These are phyloP conservation scores for Hygrocybe coccinea DNA, from an alignment of 768 basidiomycete genomes.

Conservation along the genomic window DNA sequence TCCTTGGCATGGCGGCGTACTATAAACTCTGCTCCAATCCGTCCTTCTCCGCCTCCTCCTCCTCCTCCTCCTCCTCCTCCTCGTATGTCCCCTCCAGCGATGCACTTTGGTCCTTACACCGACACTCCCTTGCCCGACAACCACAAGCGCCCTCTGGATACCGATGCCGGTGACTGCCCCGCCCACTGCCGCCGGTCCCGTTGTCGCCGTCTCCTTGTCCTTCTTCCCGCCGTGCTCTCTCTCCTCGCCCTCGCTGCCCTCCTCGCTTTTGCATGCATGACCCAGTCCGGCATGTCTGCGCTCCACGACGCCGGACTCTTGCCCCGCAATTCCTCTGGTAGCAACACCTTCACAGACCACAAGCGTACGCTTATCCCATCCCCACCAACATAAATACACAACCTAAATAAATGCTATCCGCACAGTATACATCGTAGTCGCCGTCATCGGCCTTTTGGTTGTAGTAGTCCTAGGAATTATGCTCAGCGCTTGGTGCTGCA, in stretches of 20 bases:
- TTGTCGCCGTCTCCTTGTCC: slow-evolving; percentile 30
- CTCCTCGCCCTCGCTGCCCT: slow-evolving; percentile 30
- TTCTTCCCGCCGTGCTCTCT: slow-evolving; percentile 23
- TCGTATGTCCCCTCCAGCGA: background rate
- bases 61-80: background rate
- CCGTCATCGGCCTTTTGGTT: slow-evolving; percentile 59
- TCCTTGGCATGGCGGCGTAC: no score
- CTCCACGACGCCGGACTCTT: slow-evolving; percentile 22
- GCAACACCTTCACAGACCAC: slow-evolving; percentile 34
- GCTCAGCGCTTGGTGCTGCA: slow-evolving; percentile 64
- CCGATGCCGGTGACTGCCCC: background rate
- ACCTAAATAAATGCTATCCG: background rate
- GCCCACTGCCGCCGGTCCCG: background rate
- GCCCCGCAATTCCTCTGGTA: slow-evolving; percentile 13
- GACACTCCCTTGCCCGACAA: background rate
- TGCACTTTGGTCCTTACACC: background rate
- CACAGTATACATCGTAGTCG: slow-evolving; percentile 56
- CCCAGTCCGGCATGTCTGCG: slow-evolving; percentile 19
- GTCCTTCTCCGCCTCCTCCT: no score
- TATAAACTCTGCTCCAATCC: no score
- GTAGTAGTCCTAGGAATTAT: slow-evolving; percentile 52
- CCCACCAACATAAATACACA: background rate
- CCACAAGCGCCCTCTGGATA: background rate
- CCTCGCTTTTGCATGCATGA: slow-evolving; percentile 30
- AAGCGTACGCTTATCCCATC: slow-evolving; percentile 36